Percentiles rank a stretch among this genome's conserved stretches.
phyloP scores from a whole-genome alignment of 257 asterid species.

The Dorcoceras hygrometricum region DNA sequence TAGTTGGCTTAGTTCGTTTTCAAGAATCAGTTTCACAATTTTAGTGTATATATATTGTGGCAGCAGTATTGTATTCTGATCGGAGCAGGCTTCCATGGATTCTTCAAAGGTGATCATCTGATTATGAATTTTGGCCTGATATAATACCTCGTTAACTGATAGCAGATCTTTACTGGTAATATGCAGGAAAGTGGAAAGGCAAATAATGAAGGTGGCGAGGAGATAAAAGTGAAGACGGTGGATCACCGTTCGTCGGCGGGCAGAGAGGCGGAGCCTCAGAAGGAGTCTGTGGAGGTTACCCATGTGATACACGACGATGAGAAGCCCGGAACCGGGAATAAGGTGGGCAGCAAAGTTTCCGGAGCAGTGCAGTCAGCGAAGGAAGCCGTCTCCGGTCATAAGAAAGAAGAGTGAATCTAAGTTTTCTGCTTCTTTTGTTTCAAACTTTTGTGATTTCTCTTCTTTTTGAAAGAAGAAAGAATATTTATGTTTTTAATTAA shows the following conservation, averaged over 20 bases:
- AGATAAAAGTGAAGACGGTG: constrained; percentile 38
- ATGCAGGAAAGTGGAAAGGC: constrained; percentile 28
- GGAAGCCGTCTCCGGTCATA: constrained; percentile 14
- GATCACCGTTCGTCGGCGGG: constrained; percentile 43
- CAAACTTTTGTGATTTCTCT: neutral
- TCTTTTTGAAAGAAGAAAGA: neutral
- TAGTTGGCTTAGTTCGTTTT: neutral
- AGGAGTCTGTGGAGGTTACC: constrained; percentile 38
- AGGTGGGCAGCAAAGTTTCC: constrained; percentile 26
- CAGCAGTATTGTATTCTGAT: neutral
- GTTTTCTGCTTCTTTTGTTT: neutral
- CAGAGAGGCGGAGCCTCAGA: constrained; percentile 24
- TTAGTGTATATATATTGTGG: too few relatives aligned
- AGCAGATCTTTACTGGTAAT: too few relatives aligned
- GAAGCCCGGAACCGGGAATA: constrained; percentile 16
- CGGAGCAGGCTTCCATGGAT: neutral
- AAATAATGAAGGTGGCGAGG: constrained; percentile 34
- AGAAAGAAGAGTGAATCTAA: constrained; percentile 20
- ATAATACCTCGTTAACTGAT: too few relatives aligned
- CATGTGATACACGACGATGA: constrained; percentile 29
- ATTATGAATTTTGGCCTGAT: neutral
- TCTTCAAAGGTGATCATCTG: neutral
- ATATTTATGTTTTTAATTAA: too few relatives aligned
- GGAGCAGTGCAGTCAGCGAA: constrained; percentile 33
- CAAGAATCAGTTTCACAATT: neutral